Conservation (phyloP, 208 protist species). For the Phytomonas francai region DNA sequence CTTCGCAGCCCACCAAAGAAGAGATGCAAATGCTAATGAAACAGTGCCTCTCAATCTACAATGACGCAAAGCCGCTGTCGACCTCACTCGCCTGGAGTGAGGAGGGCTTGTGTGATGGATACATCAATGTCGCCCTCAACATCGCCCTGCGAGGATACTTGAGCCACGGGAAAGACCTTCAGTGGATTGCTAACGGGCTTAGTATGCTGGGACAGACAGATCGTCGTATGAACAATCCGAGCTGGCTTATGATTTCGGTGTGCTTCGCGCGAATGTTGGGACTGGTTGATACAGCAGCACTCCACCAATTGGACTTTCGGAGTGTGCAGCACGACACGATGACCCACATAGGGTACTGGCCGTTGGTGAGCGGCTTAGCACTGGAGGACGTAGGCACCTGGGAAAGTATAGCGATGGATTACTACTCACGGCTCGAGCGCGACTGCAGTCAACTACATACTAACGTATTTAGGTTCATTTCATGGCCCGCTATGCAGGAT, state of each 20-base stretch:
- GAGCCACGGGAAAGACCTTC: constrained; percentile 21
- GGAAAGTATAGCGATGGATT: constrained; percentile 37
- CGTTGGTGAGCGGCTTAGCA: constrained; percentile 45
- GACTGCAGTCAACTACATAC: constrained; percentile 70
- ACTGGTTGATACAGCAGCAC: constrained; percentile 48
- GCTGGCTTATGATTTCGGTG: constrained; percentile 66
- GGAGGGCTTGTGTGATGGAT: constrained; percentile 77
- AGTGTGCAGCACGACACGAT: constrained; percentile 87
- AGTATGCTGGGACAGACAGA: constrained; percentile 42
- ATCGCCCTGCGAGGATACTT: constrained; percentile 54
- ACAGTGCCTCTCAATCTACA: constrained; percentile 35
- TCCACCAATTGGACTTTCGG: constrained; percentile 73
- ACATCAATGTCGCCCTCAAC: constrained; percentile 69
- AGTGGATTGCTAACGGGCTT: constrained; percentile 42
- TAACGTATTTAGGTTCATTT: constrained; percentile 77
- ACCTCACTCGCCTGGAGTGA: constrained; percentile 65
- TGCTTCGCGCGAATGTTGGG: constrained; percentile 63
- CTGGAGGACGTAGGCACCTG: constrained; percentile 48
- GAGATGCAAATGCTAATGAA: constrained; percentile 36
- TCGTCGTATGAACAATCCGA: constrained; percentile 68
- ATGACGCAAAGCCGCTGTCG: constrained; percentile 40
- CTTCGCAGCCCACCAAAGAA: constrained; percentile 19
- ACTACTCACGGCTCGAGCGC: constrained; percentile 42
- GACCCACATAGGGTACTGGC: constrained; percentile 81
- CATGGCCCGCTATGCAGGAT: constrained; percentile 77